Conservation (phyloP, 139 green algal species). For the Coccomyxa sp. region DNA sequence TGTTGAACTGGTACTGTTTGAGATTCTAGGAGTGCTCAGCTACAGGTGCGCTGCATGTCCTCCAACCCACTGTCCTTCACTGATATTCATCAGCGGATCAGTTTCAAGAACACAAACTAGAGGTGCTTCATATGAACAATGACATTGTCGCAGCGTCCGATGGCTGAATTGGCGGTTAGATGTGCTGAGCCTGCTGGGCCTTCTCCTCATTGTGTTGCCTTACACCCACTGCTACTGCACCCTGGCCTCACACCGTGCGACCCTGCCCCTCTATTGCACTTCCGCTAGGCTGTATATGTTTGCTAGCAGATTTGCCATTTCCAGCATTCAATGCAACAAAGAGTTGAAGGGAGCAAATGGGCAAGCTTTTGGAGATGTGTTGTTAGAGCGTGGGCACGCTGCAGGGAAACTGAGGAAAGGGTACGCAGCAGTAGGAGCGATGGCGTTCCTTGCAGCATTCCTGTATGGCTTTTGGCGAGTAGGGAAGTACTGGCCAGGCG, state of each 20-base stretch:
- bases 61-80: neutral
- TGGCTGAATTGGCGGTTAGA: constrained; percentile 72
- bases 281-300: neutral
- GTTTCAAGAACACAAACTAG: neutral
- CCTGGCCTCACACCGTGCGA: constrained; percentile 31
- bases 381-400: neutral
- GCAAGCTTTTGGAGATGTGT: neutral
- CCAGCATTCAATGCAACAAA: neutral
- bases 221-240: constrained; percentile 76
- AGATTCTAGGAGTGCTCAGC: constrained; percentile 75
- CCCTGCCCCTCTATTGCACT: neutral
- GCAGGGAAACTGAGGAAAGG: constrained; percentile 1
- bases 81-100: neutral
- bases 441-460: constrained; percentile 28
- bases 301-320: neutral
- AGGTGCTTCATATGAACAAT: neutral
- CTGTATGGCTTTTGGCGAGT: constrained; percentile 73
- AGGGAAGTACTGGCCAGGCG: constrained; percentile 56
- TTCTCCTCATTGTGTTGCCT: constrained; percentile 80
- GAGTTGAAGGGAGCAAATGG: neutral
- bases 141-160: constrained; percentile 47
- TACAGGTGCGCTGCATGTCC: constrained; percentile 33
- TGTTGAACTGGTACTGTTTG: constrained; percentile 83
- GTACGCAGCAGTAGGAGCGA: constrained; percentile 23
- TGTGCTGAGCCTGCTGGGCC: constrained; percentile 65